Base-by-base conservation (phyloP, 2,329 filamentous ascomycete genomes). In the Penicillium sp. region DNA sequence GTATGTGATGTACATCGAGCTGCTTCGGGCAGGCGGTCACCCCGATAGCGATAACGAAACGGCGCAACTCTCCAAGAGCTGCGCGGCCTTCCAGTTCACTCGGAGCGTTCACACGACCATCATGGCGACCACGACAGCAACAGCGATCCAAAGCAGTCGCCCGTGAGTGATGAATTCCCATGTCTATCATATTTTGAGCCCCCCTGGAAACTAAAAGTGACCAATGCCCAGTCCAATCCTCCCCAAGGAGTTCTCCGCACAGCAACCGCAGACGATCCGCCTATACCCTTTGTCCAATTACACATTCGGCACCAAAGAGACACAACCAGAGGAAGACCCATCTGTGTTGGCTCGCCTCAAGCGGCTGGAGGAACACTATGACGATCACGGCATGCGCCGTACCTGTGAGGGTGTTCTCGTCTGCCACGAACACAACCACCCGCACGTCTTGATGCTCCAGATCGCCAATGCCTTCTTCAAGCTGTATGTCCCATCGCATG, bases 401-500 rank as follows among this genome's bases (percentile, higher is more conserved):
- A 97, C 93, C 13, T 96, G 91, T 68, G 93, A 98, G 72, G 93
- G 90, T 57, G 88, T 98, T 56, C 79, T 98, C 33, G 88, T 98
- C 54, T 98, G 93, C 72, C 93, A 98, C 67, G 93, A 98, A 71
- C 91, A 97, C 75, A 97, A 96, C 71, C 93, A 97, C 68, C 93
- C 93, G 10, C 93, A 98, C 68, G 94, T 98, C 50, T 75, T 98
- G 53, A 97, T 98, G 93, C 78, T 98, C 49, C 93, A 98, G 76
- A 98, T 98, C 59, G 93, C 93, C 37, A 98, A 98, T 67, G 91
- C 93, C 16, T 98, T 98, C 74, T 98, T 98, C 76, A 98, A 98
- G 73, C 79, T 98, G 66, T 83, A 69, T 11, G 73, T n/a, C 15
- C 23, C 26, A 26, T 15, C 13, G 17, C 10, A 18, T 16, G 17